Evolutionary conservation across 2,329 filamentous ascomycete species (phyloP).

Genomic region (Akanthomyces uredinophilus): DNA sequence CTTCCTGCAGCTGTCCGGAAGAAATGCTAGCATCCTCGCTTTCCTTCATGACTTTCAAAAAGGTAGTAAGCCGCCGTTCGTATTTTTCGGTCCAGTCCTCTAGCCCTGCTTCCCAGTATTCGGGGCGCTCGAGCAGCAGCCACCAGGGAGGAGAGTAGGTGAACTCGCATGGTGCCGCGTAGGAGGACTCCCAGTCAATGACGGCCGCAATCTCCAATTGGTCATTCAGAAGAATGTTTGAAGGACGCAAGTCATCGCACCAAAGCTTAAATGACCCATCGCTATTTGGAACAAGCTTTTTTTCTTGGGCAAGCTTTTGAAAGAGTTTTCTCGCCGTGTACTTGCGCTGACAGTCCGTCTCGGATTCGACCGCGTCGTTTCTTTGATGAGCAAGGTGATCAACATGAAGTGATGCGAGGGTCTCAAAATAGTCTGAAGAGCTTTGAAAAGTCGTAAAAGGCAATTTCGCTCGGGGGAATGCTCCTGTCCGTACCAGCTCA

Average conservation of each 20-base stretch:
- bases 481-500: too few species aligned
- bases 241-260: not conserved
- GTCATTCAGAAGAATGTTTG: not conserved
- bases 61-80: not conserved
- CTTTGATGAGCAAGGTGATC: too few species aligned
- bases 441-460: too few species aligned
- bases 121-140: conserved; percentile 1
- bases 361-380: too few species aligned
- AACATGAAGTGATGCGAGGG: too few species aligned
- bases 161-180: not conserved
- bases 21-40: not conserved
- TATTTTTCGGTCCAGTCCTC: not conserved
- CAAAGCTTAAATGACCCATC: not conserved
- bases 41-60: not conserved
- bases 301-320: not conserved
- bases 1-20: not conserved
- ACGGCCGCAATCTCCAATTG: not conserved
- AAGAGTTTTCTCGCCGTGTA: not conserved
- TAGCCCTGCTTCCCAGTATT: not conserved
- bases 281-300: not conserved
- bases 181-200: not conserved
- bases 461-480: too few species aligned
- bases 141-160: conserved; percentile 1
- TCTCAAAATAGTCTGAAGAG: too few species aligned
- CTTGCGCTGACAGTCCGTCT: not conserved